Evolutionary conservation across 164 flowering plant genomes (phyloP).

Genomic region (Cinnamomum micranthum): DNA sequence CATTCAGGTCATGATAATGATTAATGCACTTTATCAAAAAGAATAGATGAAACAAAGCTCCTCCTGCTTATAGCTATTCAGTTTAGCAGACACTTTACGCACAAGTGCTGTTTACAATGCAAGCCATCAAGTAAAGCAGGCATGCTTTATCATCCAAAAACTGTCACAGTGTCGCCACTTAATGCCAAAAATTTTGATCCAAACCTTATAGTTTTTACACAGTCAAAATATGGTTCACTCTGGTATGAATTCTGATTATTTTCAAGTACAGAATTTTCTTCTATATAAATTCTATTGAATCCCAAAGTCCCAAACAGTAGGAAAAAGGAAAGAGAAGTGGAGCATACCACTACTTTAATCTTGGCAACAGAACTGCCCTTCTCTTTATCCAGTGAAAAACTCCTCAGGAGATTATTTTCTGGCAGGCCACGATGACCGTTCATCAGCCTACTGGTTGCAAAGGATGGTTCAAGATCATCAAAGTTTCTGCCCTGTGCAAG

Average conservation of each 20-base stretch:
- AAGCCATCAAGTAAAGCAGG: not conserved
- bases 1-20: conserved; percentile 16
- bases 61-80: not conserved
- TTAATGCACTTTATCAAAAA: not conserved
- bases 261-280: not conserved
- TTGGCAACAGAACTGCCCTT: conserved; percentile 72
- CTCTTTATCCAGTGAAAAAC: conserved; percentile 56
- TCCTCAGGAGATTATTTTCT: conserved; percentile 52
- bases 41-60: not conserved
- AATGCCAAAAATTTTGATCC: not conserved
- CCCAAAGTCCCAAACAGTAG: not conserved
- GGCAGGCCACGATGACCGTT: conserved; percentile 40
- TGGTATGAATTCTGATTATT: not conserved
- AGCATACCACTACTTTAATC: conserved; percentile 86
- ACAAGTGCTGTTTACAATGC: not conserved
- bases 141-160: not conserved
- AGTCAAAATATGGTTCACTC: not conserved
- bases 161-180: not conserved
- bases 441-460: conserved; percentile 35
- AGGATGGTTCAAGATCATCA: conserved; percentile 64
- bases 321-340: not conserved
- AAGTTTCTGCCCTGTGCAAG: conserved; percentile 57
- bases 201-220: not conserved
- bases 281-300: not conserved
- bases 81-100: not conserved